These are phyloP conservation scores for Diddensiella transvaalensis DNA, from an alignment of 805 yeast species.

Conservation along the genomic window DNA sequence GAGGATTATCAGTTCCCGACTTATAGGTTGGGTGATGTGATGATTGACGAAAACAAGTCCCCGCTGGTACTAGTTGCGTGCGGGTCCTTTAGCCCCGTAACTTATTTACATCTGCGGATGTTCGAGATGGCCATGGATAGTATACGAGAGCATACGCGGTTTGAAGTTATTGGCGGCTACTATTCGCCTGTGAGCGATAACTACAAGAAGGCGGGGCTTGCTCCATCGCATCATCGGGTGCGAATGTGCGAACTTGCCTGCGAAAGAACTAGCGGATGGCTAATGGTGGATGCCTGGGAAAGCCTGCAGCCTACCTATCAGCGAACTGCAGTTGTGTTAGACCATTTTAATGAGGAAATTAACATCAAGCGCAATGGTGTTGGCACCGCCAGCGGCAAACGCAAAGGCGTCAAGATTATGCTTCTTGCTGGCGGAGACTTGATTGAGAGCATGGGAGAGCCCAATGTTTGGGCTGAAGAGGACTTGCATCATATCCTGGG, in stretches of 20 bases:
- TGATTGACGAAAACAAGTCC: slow-evolving; percentile 70
- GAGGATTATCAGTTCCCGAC: slow-evolving; percentile 77
- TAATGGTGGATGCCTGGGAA: slow-evolving; percentile 99
- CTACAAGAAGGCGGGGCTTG: slow-evolving; percentile 89
- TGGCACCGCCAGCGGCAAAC: slow-evolving; percentile 40
- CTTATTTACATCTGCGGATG: slow-evolving; percentile 93
- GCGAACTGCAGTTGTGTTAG: slow-evolving; percentile 91
- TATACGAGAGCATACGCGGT: slow-evolving; percentile 83
- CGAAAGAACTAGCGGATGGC: slow-evolving; percentile 93
- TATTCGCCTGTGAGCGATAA: slow-evolving; percentile 90
- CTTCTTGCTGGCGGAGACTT: slow-evolving; percentile 96
- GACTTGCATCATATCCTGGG: slow-evolving; percentile 95
- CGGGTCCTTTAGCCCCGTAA: slow-evolving; percentile 94
- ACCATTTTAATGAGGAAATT: slow-evolving; percentile 93
- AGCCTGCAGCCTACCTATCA: slow-evolving; percentile 86
- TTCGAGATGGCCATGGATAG: slow-evolving; percentile 98
- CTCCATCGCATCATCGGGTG: slow-evolving; percentile 84
- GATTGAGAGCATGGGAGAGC: slow-evolving; percentile 99
- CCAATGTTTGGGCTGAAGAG: slow-evolving; percentile 97
- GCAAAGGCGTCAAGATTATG: slow-evolving; percentile 89
- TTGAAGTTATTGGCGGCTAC: slow-evolving; percentile 95
- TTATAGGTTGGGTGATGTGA: slow-evolving; percentile 69
- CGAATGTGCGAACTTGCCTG: slow-evolving; percentile 98
- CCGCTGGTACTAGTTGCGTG: slow-evolving; percentile 96
- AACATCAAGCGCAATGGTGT: slow-evolving; percentile 89